phyloP scores from a whole-genome alignment of 192 early-diverging fungal genomes.

The Coemansia sp. region DNA sequence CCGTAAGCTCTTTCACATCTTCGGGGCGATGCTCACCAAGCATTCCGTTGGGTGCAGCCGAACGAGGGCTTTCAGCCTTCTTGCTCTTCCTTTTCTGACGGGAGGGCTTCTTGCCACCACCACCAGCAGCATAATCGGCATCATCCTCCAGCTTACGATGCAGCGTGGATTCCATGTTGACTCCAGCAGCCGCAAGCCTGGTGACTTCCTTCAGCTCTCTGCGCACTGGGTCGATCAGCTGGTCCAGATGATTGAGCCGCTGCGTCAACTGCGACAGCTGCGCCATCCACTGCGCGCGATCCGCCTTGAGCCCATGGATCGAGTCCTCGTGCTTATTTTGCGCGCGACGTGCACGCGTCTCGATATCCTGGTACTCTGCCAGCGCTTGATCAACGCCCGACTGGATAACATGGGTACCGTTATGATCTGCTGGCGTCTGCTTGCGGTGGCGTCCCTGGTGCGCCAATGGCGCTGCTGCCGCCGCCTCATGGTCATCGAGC shows the following conservation, averaged over 20 bases:
- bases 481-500: conserved; percentile 1
- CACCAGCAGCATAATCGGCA: no score
- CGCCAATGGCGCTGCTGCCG: neutral
- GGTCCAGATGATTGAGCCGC: conserved; percentile 12
- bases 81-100: neutral
- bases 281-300: conserved; percentile 17
- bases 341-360: conserved; percentile 10
- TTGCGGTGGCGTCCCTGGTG: neutral
- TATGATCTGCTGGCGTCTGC: neutral
- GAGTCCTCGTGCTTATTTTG: conserved; percentile 17
- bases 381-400: conserved; percentile 8
- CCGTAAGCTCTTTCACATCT: neutral
- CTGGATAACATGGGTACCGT: neutral
- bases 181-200: neutral
- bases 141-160: conserved; percentile 10
- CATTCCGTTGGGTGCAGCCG: no score
- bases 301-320: conserved; percentile 22
- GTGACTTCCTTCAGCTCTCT: conserved; percentile 17
- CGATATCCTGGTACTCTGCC: conserved; percentile 8
- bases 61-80: neutral
- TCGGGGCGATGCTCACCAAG: neutral
- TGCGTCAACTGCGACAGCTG: conserved; percentile 7
- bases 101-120: no score
- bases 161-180: conserved; percentile 6
- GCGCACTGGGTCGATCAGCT: conserved; percentile 16